Evolutionary conservation across 2,329 filamentous ascomycete genomes (phyloP).

Genomic region (Talaromyces albobiverticillius): DNA sequence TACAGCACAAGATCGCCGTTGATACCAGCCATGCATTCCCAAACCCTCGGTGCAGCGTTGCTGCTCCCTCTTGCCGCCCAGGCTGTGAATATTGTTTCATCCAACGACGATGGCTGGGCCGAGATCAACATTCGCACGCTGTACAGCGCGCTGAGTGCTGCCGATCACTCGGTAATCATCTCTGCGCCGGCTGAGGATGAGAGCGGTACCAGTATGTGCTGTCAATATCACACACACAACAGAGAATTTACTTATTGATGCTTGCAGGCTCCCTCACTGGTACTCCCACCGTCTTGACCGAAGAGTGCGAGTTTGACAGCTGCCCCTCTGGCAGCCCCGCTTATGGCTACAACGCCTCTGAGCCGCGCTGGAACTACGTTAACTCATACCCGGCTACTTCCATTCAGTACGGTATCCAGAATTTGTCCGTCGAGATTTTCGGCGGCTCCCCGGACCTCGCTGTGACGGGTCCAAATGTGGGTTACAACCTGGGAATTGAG

Average conservation of each 20-base stretch:
- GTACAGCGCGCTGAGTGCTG: slow-evolving; percentile 53
- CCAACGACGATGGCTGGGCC: slow-evolving; percentile 73
- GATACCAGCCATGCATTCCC: slow-evolving; percentile 1
- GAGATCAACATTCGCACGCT: slow-evolving; percentile 64
- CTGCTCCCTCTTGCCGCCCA: slow-evolving; percentile 23
- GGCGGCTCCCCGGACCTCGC: slow-evolving; percentile 58
- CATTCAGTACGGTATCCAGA: slow-evolving; percentile 61
- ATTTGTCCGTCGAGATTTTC: slow-evolving; percentile 55
- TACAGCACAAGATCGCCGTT: too few relatives aligned
- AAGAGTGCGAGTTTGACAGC: slow-evolving; percentile 60
- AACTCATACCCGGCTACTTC: slow-evolving; percentile 67
- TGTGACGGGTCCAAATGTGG: slow-evolving; percentile 63
- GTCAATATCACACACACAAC: too few relatives aligned
- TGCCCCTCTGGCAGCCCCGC: slow-evolving; percentile 58
- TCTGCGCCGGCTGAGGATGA: slow-evolving; percentile 66
- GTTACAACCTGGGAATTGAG: slow-evolving; percentile 55
- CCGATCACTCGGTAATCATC: slow-evolving; percentile 61
- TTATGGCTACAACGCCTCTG: slow-evolving; percentile 55
- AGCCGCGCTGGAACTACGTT: slow-evolving; percentile 65
- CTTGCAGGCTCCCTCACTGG: slow-evolving; percentile 51
- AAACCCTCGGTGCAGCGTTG: background rate
- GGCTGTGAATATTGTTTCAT: slow-evolving; percentile 57
- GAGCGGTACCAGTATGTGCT: slow-evolving; percentile 56
- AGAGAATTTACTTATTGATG: slow-evolving; percentile 7
- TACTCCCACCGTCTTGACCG: slow-evolving; percentile 47